Evolutionary conservation across 2,329 filamentous ascomycete species (phyloP), one percentile per base, ranked within the genome.

Genomic region (Reticulascus tulasneorum): DNA sequence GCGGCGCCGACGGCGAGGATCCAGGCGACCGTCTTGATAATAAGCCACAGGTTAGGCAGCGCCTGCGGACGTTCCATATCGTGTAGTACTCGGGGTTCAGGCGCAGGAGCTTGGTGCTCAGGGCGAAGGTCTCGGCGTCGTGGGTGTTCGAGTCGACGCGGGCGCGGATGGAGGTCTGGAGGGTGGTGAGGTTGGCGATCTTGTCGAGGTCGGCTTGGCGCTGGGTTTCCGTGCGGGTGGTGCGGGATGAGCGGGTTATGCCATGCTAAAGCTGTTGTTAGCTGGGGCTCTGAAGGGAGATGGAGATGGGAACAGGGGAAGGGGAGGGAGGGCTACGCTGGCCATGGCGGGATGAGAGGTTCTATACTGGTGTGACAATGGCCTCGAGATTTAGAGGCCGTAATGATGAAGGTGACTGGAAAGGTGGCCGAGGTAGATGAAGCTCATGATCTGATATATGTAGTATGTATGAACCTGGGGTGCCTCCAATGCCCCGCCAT

Each of bases 1-100:
- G 75, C 67, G 34, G 72, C 69, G 47, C 75, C 73, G 59, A 78
- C 64, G 50, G 69, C 63, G 52, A 76, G 47, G 60, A 73, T 52
- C 63, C 67, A 69, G 49, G 57, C 60, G 59, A 70, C 13, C 52
- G 63, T 71, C 53, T 71, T 63, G 69, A 79, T 50, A 77, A 75
- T 61, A 67, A 73, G 52, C 67, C 64, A 68, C 67, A 74, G 41
- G 64, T 75, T 72, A 82, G 69, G 63, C 77, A 82, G 53, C 76
- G 75, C 52, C 93, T 83, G 56, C 93, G 83, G 66, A 83, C 77
- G 71, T 94, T 94, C 87, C 87, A 94, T 73, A 88, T 75, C 38
- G 87, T 91, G 66, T 93, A 93, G 69, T 90, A 90, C 62, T 94
- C 87, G 18, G 87, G 87, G 59, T 94, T 94, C 51, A 82, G 75